These are phyloP conservation scores for Saksenaea oblongispora DNA, from an alignment of 371 early-diverging fungal species.

Conservation along the genomic window DNA sequence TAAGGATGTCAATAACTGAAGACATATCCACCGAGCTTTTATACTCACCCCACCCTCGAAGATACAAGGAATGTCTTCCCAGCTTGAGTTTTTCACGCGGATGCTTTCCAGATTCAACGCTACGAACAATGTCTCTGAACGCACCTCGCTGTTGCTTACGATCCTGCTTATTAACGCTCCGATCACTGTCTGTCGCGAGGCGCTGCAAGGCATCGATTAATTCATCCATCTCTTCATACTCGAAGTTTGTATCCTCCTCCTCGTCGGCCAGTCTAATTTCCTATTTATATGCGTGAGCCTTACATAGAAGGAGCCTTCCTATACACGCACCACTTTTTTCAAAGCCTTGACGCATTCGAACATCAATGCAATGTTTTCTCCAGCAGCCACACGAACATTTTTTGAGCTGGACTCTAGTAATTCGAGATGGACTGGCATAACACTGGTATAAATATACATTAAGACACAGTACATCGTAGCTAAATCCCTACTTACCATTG, in stretches of 20 bases:
- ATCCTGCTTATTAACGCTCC: conserved; percentile 60
- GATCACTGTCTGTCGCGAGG: conserved; percentile 57
- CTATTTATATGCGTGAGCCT: neutral
- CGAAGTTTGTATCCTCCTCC: conserved; percentile 40
- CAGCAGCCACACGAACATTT: conserved; percentile 68
- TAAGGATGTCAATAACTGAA: neutral
- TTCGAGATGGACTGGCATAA: conserved; percentile 42
- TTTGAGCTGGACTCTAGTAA: conserved; percentile 57
- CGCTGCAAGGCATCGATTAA: conserved; percentile 50
- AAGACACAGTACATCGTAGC: neutral
- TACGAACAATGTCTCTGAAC: conserved; percentile 64
- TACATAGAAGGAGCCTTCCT: neutral
- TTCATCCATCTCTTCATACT: conserved; percentile 52
- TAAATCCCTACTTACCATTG: conserved; percentile 26
- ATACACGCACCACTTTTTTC: neutral
- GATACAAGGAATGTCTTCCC: conserved; percentile 25
- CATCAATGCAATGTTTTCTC: conserved; percentile 74
- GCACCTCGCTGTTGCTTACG: conserved; percentile 61
- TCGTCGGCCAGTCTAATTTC: conserved; percentile 30
- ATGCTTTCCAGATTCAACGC: conserved; percentile 48
- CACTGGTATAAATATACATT: conserved; percentile 11
- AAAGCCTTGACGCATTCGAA: conserved; percentile 42
- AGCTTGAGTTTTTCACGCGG: conserved; percentile 51
- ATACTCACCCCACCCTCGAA: conserved; percentile 47
- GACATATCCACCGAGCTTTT: neutral